These are phyloP conservation scores for Cicer arietinum DNA, from an alignment of 306 rosid genomes.

Conservation along the genomic window DNA sequence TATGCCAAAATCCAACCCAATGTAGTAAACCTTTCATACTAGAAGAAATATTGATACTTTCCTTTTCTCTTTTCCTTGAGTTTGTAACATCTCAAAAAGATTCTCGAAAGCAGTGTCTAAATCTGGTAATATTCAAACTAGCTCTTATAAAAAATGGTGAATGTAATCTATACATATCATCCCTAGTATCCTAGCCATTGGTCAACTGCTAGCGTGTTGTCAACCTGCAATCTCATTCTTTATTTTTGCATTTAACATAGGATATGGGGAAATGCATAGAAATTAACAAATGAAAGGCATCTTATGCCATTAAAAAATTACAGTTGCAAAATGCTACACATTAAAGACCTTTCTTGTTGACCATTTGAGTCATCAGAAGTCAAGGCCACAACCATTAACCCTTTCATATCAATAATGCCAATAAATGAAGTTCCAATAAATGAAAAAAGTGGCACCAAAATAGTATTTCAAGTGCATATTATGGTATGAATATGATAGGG, in stretches of 20 bases:
- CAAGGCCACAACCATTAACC: constrained; percentile 12
- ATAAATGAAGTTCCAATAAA: constrained; percentile 2
- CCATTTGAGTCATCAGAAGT: constrained; percentile 6
- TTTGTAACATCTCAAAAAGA: neutral
- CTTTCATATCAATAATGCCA: constrained; percentile 16
- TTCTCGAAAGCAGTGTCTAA: constrained; percentile 9
- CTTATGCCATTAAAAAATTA: constrained; percentile 14
- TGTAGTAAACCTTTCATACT: constrained; percentile 28
- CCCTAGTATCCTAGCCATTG: neutral
- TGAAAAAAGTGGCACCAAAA: constrained; percentile 13
- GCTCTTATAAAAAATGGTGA: constrained; percentile 17
- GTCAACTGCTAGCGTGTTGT: neutral
- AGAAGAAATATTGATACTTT: neutral
- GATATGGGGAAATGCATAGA: constrained; percentile 29
- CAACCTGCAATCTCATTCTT: constrained; percentile 11
- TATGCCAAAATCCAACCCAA: constrained; percentile 31
- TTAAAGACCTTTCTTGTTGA: neutral
- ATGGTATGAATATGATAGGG: neutral
- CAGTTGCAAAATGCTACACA: constrained; percentile 20
- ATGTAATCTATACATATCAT: constrained; percentile 9
- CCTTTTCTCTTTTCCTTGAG: constrained; percentile 22
- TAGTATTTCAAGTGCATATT: neutral
- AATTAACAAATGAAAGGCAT: constrained; percentile 1
- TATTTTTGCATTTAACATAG: neutral
- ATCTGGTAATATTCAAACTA: constrained; percentile 10